Base-by-base conservation (phyloP, 2,329 filamentous ascomycete genomes). In the Penicillium sclerotiorum region DNA sequence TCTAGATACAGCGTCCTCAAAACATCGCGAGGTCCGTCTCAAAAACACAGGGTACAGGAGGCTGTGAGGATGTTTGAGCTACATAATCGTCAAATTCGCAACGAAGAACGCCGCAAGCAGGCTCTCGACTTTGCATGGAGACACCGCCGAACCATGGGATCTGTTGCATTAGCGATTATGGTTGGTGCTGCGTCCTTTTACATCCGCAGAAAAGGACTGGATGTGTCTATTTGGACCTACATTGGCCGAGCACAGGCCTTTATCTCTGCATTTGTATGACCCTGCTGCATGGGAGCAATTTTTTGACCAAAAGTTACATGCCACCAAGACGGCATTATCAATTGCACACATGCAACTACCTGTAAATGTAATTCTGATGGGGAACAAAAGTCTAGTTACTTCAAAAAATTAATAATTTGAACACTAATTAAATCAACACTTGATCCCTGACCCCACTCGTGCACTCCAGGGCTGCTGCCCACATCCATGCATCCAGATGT, bases 1-100 rank as follows among this genome's bases (percentile, higher is more conserved):
- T 91, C 91, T 2, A 68, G 71, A 6, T 82, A 82, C 51, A 96
- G 92, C 67, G 90, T 90, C 7, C 80, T 99, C 45, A 96, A 95
- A 71, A 96, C 92, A 1, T 88, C 88, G 0, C 79, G 82, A 11
- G 81, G 63, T 65, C 77, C 41, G 30, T 76, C 81, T 40, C 68
- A 76, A 5, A 68, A 69, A 22, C 83, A 90, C 65, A 82, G 79
- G 0, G 70, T 89, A 27, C 72, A 80, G 23, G 82, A 93, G 33
- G 93, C 90, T 2, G 76, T 85, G 53, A 68, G 64, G 4, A 81
- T 86, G 52, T 93, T 96, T 61, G 73, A 82, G 32, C 78, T 78
- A 56, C 93, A 97, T 67, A 83, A 84, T 3, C 77, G 75, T 47
- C 86, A 95, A 61, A 74, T 97, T n/a, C 74, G 77, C 47, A 82